These are phyloP conservation scores for Fusarium sp. DNA, from an alignment of 2,329 filamentous ascomycete species.

Conservation along the genomic window DNA sequence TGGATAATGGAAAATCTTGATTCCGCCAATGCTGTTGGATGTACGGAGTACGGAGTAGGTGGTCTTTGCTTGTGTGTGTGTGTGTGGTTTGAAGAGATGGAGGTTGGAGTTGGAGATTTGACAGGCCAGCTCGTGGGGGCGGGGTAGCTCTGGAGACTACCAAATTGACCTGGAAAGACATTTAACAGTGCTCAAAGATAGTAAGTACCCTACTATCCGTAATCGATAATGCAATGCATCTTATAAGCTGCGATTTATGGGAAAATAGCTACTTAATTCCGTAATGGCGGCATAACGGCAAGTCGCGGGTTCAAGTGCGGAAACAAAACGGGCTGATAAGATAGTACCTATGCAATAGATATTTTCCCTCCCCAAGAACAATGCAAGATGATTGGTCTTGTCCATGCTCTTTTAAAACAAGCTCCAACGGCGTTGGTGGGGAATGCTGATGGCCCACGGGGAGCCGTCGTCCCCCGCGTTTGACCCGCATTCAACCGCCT, in stretches of 20 bases:
- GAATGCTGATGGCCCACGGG: not conserved
- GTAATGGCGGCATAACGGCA: conserved; percentile 18
- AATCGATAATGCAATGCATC: too few relatives aligned
- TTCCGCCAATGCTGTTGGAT: conserved; percentile 4
- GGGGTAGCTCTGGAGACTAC: conserved; percentile 14
- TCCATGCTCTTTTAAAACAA: not conserved
- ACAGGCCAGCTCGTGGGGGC: conserved; percentile 9
- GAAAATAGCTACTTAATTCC: not conserved
- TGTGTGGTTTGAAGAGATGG: not conserved
- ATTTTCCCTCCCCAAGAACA: conserved; percentile 6
- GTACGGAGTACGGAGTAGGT: too few relatives aligned
- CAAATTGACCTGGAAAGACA: not conserved
- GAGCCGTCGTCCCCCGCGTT: conserved; percentile 20
- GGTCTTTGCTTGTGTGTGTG: not conserved
- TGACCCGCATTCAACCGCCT: conserved; percentile 36
- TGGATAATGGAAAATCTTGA: conserved; percentile 9
- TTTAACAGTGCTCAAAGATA: too few relatives aligned
- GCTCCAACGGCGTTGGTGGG: conserved; percentile 12
- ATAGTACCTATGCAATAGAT: not conserved
- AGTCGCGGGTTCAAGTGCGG: conserved; percentile 16
- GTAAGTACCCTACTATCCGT: too few relatives aligned
- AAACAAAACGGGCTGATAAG: conserved; percentile 5
- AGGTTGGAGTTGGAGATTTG: conserved; percentile 26
- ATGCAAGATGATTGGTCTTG: conserved; percentile 22
- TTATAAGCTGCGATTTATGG: too few relatives aligned